Evolutionary conservation across 768 basidiomycete species (phyloP).

Genomic region (Suillus decipiens): DNA sequence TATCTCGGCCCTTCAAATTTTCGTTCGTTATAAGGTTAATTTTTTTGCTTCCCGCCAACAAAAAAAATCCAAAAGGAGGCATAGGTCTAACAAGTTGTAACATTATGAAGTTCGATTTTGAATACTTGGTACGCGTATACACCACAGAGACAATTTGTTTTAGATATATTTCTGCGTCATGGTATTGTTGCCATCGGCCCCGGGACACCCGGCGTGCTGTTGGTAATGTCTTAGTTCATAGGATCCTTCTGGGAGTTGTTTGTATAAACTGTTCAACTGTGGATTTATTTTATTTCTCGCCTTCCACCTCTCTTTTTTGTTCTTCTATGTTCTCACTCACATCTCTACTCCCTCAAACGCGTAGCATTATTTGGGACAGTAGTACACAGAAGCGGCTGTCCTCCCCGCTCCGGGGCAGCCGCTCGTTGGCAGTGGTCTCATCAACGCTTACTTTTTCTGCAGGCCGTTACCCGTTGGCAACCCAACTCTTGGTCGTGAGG

Average conservation of each 20-base stretch:
- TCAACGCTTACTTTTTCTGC: background rate
- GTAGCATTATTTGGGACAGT: too few relatives aligned
- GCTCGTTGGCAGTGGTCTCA: background rate
- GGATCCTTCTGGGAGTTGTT: background rate
- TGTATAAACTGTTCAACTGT: background rate
- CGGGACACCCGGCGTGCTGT: background rate
- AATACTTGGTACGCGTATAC: background rate
- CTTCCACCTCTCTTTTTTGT: background rate
- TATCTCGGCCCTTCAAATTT: background rate
- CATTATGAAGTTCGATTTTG: too few relatives aligned
- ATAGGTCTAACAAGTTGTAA: background rate
- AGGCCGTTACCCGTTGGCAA: too few relatives aligned
- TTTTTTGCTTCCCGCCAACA: background rate
- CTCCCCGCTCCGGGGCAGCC: background rate
- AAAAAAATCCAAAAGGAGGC: background rate
- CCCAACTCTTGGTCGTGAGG: background rate
- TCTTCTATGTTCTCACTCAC: background rate
- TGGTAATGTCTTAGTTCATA: background rate
- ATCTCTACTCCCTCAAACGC: background rate
- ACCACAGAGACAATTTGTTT: background rate
- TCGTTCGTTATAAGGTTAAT: background rate
- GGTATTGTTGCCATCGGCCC: background rate
- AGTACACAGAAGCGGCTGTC: background rate
- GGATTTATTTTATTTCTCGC: background rate
- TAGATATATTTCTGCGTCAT: background rate